Base-by-base conservation (phyloP, 2,329 filamentous ascomycete genomes). In the Berkeleyomyces basicola region DNA sequence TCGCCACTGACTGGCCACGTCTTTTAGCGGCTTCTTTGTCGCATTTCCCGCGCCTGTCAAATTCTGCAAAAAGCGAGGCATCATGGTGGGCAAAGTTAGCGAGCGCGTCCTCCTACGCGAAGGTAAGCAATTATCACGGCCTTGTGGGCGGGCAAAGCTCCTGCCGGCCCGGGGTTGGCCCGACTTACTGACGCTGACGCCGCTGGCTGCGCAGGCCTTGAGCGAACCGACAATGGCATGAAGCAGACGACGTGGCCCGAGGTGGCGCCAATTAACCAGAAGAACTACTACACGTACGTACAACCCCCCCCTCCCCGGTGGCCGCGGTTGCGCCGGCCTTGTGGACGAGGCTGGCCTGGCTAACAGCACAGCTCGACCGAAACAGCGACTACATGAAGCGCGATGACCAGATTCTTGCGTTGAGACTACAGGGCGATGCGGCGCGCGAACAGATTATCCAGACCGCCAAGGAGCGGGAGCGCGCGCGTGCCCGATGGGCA, bases 141-240 rank as follows among this genome's bases (percentile, higher is more conserved):
- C n/a, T 42, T 23, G 33, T 40, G 5, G 36, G 10, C 36, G 33
- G 36, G 7, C n/a, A 37, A 14, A 4, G 11, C 14, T n/a, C 7
- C 23, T 46, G 53, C 33, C 10, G 5, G 57, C 31, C 58, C 42
- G 61, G 42, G 46, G 31, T 31, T 16, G 65, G 46, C 47, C 61
- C 37, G 49, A 57, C n/a, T n/a, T 51, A 43, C 46, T 58, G 7
- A 11, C 37, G 42, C 7, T 72, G 23, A 23, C 23, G 23, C 23
- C 23, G 23, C 23, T 23, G 23, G 23, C 23, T 23, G 23, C 23
- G 23, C 23, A 96, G 92, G 93, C 67, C 84, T 99, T 67, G 90
- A 95, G 76, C 83, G 92, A 71, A 97, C 93, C 65, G 93, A 99
- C 78, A 99, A 99, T 82, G 91, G 92, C 75, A 92, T 99, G 86